phyloP scores from a whole-genome alignment of 192 early-diverging fungal genomes.

The Backusella liffmaniae region DNA sequence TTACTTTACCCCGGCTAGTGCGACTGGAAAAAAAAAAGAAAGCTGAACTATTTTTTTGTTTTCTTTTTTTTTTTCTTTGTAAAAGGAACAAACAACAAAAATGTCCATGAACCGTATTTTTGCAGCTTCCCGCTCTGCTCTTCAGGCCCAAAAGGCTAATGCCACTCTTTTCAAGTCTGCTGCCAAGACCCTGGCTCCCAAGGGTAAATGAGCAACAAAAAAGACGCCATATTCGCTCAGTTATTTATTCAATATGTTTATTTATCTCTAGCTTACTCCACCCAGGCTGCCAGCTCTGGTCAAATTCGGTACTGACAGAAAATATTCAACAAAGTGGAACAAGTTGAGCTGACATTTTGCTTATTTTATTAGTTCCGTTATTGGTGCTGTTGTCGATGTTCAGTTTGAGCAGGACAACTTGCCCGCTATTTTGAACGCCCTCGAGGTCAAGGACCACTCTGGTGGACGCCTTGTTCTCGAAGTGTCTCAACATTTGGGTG shows the following conservation, averaged over 20 bases:
- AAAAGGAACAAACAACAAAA: neutral
- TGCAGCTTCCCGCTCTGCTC: constrained; percentile 9
- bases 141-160: constrained; percentile 11
- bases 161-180: constrained; percentile 11
- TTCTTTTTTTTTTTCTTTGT: neutral
- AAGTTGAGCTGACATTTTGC: constrained; percentile 48
- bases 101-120: constrained; percentile 11
- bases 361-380: constrained; percentile 67
- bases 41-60: neutral
- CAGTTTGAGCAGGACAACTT: constrained; percentile 90
- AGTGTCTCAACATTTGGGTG: constrained; percentile 96
- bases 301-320: constrained; percentile 20
- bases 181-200: neutral
- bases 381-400: constrained; percentile 99
- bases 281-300: constrained; percentile 45
- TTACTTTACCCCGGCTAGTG: constrained; percentile 2
- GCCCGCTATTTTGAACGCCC: constrained; percentile 95
- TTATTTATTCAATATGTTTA: neutral
- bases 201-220: neutral
- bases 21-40: constrained; percentile 4
- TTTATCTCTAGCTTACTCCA: constrained; percentile 35
- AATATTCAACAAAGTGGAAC: neutral
- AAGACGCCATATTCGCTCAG: neutral
- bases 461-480: constrained; percentile 89
- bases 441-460: constrained; percentile 85